Evolutionary conservation across 2,329 filamentous ascomycete species (phyloP).

Genomic region (Aspergillus sclerotialis): DNA sequence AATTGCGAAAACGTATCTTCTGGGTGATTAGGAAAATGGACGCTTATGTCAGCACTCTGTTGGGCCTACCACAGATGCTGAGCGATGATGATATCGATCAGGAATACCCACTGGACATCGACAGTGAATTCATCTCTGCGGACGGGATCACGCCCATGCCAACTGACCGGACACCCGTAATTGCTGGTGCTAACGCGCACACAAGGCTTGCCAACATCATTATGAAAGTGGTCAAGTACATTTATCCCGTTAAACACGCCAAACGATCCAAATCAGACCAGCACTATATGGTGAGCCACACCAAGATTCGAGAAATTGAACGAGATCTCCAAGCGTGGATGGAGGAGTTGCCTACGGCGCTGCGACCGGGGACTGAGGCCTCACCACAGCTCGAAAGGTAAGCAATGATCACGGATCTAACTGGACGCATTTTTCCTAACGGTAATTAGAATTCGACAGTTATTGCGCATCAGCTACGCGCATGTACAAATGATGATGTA

Average conservation of each 20-base stretch:
- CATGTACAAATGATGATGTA: constrained; percentile 61
- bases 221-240: constrained; percentile 55
- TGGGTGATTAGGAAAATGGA: constrained; percentile 47
- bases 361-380: constrained; percentile 73
- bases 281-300: constrained; percentile 57
- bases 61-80: constrained; percentile 44
- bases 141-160: constrained; percentile 49
- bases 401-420: constrained; percentile 21
- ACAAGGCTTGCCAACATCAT: constrained; percentile 51
- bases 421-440: constrained; percentile 3
- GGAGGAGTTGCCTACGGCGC: constrained; percentile 62
- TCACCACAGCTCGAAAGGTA: constrained; percentile 69
- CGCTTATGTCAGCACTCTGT: constrained; percentile 43
- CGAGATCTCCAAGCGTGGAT: constrained; percentile 58
- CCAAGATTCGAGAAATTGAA: constrained; percentile 58
- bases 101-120: constrained; percentile 39
- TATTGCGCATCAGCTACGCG: constrained; percentile 57
- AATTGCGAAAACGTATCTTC: constrained; percentile 62
- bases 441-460: constrained; percentile 46
- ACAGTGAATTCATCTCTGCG: constrained; percentile 41
- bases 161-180: constrained; percentile 47
- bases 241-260: constrained; percentile 55
- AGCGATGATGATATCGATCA: constrained; percentile 46
- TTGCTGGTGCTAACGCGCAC: constrained; percentile 55
- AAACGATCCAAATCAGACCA: constrained; percentile 41